Percentiles rank a stretch among this genome's conserved stretches.
Conservation (phyloP, 2,329 filamentous ascomycete species). For the Dryadomyces quercus-mongolicae region DNA sequence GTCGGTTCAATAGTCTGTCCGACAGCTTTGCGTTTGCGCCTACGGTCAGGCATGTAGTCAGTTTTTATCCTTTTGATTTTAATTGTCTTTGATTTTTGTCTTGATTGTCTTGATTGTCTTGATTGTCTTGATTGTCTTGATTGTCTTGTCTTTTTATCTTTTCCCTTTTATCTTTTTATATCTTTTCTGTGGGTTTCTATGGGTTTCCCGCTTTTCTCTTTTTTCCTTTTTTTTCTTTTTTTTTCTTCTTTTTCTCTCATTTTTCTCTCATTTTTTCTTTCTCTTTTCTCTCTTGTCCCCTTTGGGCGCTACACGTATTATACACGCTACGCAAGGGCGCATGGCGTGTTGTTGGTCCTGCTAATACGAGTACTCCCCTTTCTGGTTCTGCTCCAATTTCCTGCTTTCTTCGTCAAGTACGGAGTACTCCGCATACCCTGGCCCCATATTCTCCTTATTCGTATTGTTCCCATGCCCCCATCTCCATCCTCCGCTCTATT, state of each 20-base stretch:
- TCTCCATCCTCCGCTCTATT: not conserved
- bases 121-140: not conserved
- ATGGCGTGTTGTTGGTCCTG: not conserved
- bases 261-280: not conserved
- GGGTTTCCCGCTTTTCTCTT: too few species aligned
- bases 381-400: not conserved
- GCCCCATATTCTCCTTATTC: too few species aligned
- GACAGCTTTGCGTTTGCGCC: not conserved
- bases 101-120: too few species aligned
- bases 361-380: not conserved
- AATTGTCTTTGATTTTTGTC: too few species aligned
- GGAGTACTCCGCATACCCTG: not conserved
- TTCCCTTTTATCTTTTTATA: not conserved
- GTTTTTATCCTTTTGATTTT: not conserved
- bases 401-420: not conserved
- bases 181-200: too few species aligned
- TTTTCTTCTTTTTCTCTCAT: not conserved
- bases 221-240: not conserved
- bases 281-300: not conserved
- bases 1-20: constrained; percentile 11
- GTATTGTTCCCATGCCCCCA: not conserved
- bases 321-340: not conserved
- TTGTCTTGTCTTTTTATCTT: too few species aligned
- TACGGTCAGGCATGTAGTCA: too few species aligned
- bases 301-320: too few species aligned